Conservation (phyloP, 495 filamentous ascomycete genomes). For the Daldinia concentrica region DNA sequence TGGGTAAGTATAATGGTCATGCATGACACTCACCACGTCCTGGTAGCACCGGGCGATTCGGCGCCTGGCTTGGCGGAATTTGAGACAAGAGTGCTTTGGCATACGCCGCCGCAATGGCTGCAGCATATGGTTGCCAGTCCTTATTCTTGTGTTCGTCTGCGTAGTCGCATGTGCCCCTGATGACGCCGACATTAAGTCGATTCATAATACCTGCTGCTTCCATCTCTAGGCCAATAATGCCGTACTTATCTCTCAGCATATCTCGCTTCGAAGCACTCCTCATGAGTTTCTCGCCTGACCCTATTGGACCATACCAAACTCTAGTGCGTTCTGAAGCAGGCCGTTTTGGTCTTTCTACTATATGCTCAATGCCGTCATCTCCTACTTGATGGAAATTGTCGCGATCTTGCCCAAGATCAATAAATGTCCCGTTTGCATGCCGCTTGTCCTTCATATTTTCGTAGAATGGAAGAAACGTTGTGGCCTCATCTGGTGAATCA, state of each 20-base stretch:
- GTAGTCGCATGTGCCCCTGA: not conserved
- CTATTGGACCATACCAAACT: conserved; percentile 48
- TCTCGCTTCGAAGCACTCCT: conserved; percentile 36
- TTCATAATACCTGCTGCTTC: not conserved
- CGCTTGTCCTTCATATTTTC: not conserved
- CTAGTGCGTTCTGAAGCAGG: conserved; percentile 27
- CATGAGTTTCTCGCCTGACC: conserved; percentile 45
- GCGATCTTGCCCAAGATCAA: not conserved
- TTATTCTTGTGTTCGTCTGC: not conserved
- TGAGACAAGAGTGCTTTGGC: not conserved
- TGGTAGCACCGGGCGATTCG: not conserved
- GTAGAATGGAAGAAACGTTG: not conserved
- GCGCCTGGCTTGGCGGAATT: not conserved
- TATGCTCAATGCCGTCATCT: not conserved
- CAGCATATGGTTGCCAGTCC: not conserved
- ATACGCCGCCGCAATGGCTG: not conserved
- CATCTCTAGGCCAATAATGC: not conserved
- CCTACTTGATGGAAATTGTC: not conserved
- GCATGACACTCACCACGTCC: not conserved
- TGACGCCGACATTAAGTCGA: not conserved
- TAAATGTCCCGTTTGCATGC: not conserved
- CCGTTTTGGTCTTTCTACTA: not conserved
- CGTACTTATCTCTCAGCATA: not conserved
- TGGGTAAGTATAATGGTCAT: no score
- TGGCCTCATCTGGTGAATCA: not conserved